Percentiles rank a stretch among this genome's conserved stretches.
These are phyloP conservation scores for Periconia digitata DNA, from an alignment of 2,329 filamentous ascomycete species.

Conservation along the genomic window DNA sequence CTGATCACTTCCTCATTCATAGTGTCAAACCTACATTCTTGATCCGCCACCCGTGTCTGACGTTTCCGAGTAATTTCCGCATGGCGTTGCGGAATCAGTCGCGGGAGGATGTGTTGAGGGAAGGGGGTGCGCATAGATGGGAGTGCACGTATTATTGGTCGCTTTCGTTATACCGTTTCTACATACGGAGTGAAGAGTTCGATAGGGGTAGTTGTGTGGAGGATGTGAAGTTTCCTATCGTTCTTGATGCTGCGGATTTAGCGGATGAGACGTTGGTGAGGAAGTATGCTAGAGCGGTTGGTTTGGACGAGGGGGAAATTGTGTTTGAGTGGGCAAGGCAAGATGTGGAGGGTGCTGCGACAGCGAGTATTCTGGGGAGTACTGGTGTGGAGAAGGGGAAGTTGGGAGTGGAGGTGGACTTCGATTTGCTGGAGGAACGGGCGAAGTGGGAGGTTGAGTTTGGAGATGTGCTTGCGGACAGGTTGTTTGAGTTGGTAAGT, in stretches of 20 bases:
- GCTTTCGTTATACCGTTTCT: slow-evolving; percentile 14
- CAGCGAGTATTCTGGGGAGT: slow-evolving; percentile 17
- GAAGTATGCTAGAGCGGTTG: slow-evolving; percentile 17
- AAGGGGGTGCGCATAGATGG: slow-evolving; percentile 10
- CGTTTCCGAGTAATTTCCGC: slow-evolving; percentile 19
- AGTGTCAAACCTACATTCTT: slow-evolving; percentile 17
- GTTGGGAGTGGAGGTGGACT: slow-evolving; percentile 2
- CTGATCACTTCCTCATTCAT: slow-evolving; percentile 9
- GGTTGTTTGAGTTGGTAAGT: slow-evolving; percentile 12
- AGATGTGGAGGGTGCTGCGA: slow-evolving; percentile 10
- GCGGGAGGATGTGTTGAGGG: not conserved
- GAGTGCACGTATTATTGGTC: slow-evolving; percentile 21
- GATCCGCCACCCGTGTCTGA: slow-evolving; percentile 22
- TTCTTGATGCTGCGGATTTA: slow-evolving; percentile 23
- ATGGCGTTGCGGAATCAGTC: slow-evolving; percentile 18
- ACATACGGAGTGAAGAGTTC: not conserved
- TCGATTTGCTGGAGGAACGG: slow-evolving; percentile 10
- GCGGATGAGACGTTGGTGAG: slow-evolving; percentile 7
- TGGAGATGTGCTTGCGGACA: slow-evolving; percentile 13
- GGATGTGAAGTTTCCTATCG: slow-evolving; percentile 11
- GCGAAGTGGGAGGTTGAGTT: slow-evolving; percentile 21
- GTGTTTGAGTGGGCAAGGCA: slow-evolving; percentile 16
- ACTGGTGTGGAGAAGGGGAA: slow-evolving; percentile 17
- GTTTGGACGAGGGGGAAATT: slow-evolving; percentile 11
- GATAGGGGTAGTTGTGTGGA: not conserved